Conservation (phyloP, 2,329 filamentous ascomycete genomes). For the Colletotrichum lini region DNA sequence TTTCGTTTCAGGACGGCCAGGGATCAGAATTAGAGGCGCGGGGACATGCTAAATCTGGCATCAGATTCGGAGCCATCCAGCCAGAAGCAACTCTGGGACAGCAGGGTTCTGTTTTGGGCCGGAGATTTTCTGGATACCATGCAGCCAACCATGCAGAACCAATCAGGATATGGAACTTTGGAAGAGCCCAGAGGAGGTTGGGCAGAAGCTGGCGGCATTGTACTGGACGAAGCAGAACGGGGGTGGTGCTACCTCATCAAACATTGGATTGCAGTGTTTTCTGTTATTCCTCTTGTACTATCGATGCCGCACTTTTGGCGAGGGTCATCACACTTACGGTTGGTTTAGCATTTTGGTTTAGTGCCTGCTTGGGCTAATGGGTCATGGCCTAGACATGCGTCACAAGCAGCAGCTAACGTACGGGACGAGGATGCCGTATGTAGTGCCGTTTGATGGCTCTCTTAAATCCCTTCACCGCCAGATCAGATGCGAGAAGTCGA, state of each 20-base stretch:
- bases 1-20: constrained; percentile 35
- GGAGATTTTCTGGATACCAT: constrained; percentile 33
- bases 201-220: not conserved
- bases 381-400: constrained; percentile 14
- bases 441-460: constrained; percentile 6
- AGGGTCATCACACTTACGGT: constrained; percentile 5
- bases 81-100: constrained; percentile 12
- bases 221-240: constrained; percentile 1
- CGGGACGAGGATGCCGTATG: constrained; percentile 16
- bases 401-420: constrained; percentile 23
- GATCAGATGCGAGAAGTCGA: constrained; percentile 5
- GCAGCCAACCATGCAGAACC: constrained; percentile 24
- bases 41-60: constrained; percentile 29
- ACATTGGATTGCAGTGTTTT: not conserved
- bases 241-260: not conserved
- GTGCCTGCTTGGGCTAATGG: constrained; percentile 8
- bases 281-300: not conserved
- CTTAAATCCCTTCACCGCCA: constrained; percentile 34
- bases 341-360: constrained; percentile 14
- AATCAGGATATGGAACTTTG: not conserved
- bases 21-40: constrained; percentile 18
- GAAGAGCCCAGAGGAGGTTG: constrained; percentile 10
- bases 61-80: constrained; percentile 29
- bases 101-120: constrained; percentile 31
- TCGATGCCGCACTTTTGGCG: constrained; percentile 2